Conservation (phyloP, 371 early-diverging fungal genomes). For the Parasitella parasitica region DNA sequence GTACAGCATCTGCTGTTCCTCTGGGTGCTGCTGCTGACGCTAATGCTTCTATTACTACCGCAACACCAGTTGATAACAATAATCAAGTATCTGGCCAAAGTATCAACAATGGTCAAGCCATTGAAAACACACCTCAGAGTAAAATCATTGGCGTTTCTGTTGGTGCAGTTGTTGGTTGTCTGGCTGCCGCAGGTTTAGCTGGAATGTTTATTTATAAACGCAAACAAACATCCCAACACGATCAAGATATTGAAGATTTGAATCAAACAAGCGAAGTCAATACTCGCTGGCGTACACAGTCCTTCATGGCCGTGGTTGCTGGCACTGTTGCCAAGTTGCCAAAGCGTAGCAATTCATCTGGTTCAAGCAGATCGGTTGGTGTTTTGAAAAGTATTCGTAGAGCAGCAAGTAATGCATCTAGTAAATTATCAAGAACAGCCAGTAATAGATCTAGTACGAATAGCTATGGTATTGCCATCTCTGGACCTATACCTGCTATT, state of each 20-base stretch:
- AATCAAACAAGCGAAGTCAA: constrained; percentile 21
- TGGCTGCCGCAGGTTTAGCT: constrained; percentile 43
- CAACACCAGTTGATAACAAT: not conserved
- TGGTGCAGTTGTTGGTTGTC: constrained; percentile 36
- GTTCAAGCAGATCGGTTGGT: constrained; percentile 12
- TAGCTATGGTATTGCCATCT: constrained; percentile 30
- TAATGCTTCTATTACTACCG: not conserved
- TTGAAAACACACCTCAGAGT: constrained; percentile 22
- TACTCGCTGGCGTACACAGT: constrained; percentile 37
- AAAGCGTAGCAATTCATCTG: constrained; percentile 14
- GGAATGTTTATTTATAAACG: constrained; percentile 39
- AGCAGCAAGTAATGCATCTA: constrained; percentile 31
- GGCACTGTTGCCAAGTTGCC: constrained; percentile 41
- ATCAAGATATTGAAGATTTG: constrained; percentile 21
- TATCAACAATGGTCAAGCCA: constrained; percentile 8
- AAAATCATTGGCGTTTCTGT: constrained; percentile 35
- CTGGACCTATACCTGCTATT: constrained; percentile 26
- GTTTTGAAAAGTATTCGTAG: constrained; percentile 31
- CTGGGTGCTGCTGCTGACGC: not conserved
- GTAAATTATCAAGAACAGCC: constrained; percentile 11
- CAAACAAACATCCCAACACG: constrained; percentile 17
- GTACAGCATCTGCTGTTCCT: not conserved
- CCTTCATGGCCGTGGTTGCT: constrained; percentile 41
- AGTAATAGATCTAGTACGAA: constrained; percentile 21
- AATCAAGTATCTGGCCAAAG: constrained; percentile 16